Percentiles rank a stretch among this genome's conserved stretches.
phyloP scores from a whole-genome alignment of 164 flowering plant genomes.

The Sextonia rubra region DNA sequence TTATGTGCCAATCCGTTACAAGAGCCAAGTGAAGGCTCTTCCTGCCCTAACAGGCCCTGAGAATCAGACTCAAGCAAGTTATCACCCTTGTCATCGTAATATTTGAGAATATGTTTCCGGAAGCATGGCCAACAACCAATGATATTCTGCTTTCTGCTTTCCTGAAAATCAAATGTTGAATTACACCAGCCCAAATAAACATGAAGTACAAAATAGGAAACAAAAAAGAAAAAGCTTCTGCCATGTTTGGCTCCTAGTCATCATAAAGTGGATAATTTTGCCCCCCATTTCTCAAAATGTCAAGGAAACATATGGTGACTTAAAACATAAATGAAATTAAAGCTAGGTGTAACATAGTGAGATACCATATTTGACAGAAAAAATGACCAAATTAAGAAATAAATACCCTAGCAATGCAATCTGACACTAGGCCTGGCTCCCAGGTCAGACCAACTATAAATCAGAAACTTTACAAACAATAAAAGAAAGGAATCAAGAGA shows the following conservation, averaged over 20 bases:
- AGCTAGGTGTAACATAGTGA: neutral
- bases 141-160: slow-evolving; percentile 7
- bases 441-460: neutral
- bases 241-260: neutral
- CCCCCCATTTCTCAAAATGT: neutral
- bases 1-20: slow-evolving; percentile 19
- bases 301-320: neutral
- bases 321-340: neutral
- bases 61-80: slow-evolving; percentile 40
- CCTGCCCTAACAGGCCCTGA: slow-evolving; percentile 26
- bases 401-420: neutral
- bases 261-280: neutral
- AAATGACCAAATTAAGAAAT: too few relatives aligned
- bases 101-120: slow-evolving; percentile 35
- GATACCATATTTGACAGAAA: neutral
- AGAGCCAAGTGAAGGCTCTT: slow-evolving; percentile 17
- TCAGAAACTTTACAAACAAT: too few relatives aligned
- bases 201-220: slow-evolving; percentile 2
- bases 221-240: neutral
- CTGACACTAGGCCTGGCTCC: neutral
- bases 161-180: slow-evolving; percentile 1
- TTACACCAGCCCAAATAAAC: neutral
- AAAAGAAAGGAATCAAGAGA: too few relatives aligned
- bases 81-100: slow-evolving; percentile 44
- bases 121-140: slow-evolving; percentile 11